Base-by-base conservation (phyloP, 441 rosid species). In the Populus tomentosa region DNA sequence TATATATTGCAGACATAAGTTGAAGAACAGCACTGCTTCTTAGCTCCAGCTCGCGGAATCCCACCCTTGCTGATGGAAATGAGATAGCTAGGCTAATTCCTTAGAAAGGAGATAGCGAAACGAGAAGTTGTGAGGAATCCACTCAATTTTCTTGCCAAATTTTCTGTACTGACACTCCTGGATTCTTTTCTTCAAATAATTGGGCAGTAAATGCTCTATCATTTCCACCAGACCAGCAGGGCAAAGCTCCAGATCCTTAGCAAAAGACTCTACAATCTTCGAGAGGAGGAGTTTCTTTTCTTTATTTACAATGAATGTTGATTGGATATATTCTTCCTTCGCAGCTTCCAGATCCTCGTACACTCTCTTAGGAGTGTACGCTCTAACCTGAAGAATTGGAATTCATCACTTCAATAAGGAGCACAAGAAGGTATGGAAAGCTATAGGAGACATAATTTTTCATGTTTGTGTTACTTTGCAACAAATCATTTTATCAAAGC, bases 301-400 rank as follows among this genome's bases (percentile, higher is more conserved):
- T 78, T 91, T 88, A 70, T 84, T 84, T 26, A 26, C 28, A 26
- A 26, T 77, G 40, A 91, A 40, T 74, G 80, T 88, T 85, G 95
- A 88, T 78, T 76, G 86, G 73, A 95, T 79, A 82, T 90, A 91
- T 70, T 92, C 98, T 77, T 91, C 90, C 78, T 85, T 92, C 26
- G 96, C 98, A 30, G 84, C 85, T 83, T 93, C 93, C 67, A 95
- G 83, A 83, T 91, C 98, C 87, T 87, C 85, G 77, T 84, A 88
- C 68, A 92, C 90, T 75, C 84, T 86, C 80, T 85, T 87, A 0
- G 97, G 88, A 21, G 90, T 89, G 85, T 89, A 95, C 1, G 85
- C 68, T 42, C 93, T 93, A 69, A 93, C 91, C 99, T 93, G 73
- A 16, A 69, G 36, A 82, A 33, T 66, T 36, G 50, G 21, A 79